Conservation (phyloP, 148 eudicot genomes). For the Rhododendron mucronatum region DNA sequence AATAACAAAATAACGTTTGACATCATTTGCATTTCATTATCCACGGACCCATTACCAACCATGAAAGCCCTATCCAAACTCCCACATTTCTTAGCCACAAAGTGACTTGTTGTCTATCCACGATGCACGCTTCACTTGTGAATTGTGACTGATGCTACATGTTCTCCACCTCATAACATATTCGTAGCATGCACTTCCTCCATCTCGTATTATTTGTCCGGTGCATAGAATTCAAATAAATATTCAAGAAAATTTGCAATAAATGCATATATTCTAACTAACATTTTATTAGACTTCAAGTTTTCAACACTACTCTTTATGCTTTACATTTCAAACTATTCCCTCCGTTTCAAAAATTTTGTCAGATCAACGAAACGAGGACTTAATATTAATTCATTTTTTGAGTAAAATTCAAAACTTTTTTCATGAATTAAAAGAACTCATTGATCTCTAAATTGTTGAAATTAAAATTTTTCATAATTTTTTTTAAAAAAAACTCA, state of each 20-base stretch:
- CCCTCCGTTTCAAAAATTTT: no score
- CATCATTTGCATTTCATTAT: not conserved
- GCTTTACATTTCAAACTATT: no score
- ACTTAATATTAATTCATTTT: no score
- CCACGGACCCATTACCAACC: conserved; percentile 5
- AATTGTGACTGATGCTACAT: not conserved
- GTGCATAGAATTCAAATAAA: not conserved
- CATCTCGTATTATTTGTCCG: not conserved
- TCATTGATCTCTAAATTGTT: no score
- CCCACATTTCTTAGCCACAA: conserved; percentile 22
- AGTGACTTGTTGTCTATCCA: not conserved
- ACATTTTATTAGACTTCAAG: no score
- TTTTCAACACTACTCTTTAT: no score
- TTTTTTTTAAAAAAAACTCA: no score
- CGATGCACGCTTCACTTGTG: not conserved
- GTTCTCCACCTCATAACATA: not conserved
- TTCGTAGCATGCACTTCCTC: not conserved
- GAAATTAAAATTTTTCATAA: no score
- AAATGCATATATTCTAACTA: not conserved
- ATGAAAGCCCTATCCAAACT: conserved; percentile 21
- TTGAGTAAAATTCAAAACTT: no score
- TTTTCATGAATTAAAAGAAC: no score
- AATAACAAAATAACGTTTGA: not conserved
- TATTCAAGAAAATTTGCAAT: not conserved
- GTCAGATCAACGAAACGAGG: no score